These are phyloP conservation scores for Zygoascus tannicola DNA, from an alignment of 805 yeast species.

Conservation along the genomic window DNA sequence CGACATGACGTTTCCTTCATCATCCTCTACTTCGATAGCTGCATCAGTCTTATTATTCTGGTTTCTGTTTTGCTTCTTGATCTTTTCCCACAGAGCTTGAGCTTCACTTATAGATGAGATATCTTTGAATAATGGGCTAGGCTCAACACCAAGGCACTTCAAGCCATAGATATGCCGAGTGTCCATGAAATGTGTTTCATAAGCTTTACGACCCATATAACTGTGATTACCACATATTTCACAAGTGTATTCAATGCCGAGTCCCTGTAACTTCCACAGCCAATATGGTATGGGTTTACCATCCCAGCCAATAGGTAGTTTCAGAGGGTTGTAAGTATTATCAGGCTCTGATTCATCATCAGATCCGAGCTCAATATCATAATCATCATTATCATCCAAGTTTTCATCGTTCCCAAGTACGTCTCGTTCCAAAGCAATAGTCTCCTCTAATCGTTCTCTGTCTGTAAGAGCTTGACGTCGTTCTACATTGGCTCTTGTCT, in stretches of 20 bases:
- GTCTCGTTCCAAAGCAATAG: conserved; percentile 33
- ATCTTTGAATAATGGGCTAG: conserved; percentile 49
- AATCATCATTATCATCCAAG: conserved; percentile 18
- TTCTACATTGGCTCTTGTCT: conserved; percentile 50
- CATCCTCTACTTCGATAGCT: conserved; percentile 79
- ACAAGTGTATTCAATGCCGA: conserved; percentile 61
- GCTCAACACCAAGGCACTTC: conserved; percentile 58
- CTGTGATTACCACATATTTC: conserved; percentile 75
- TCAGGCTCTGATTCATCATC: conserved; percentile 30
- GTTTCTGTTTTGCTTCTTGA: conserved; percentile 32
- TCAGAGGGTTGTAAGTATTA: conserved; percentile 37
- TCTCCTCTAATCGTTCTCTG: conserved; percentile 53
- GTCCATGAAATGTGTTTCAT: conserved; percentile 67
- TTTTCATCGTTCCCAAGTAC: conserved; percentile 19
- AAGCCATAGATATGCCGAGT: conserved; percentile 66
- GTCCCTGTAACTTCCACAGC: conserved; percentile 84
- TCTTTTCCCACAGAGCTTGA: conserved; percentile 38
- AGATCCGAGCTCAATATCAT: conserved; percentile 9
- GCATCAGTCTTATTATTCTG: conserved; percentile 39
- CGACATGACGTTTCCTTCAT: conserved; percentile 86
- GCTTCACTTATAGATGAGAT: conserved; percentile 66
- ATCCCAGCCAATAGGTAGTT: conserved; percentile 75
- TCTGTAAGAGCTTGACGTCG: conserved; percentile 60
- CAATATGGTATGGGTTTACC: conserved; percentile 90
- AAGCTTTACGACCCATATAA: conserved; percentile 66